A percentile compares a stretch with the other conserved stretches of the same genome.
Conservation (phyloP, 202 grass and related monocot species). For the Zizania palustris region DNA sequence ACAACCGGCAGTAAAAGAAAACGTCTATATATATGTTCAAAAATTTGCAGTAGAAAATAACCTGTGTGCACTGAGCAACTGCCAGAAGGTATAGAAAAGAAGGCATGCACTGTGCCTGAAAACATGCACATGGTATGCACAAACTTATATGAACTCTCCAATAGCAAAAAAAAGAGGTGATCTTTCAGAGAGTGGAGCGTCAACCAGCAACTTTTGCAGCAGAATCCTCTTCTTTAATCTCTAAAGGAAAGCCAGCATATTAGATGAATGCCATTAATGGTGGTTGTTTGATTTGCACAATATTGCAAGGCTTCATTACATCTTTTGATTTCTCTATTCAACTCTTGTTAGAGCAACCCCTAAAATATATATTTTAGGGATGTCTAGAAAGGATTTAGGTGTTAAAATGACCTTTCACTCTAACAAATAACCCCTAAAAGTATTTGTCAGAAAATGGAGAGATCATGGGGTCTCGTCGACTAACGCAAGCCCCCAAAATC, state of each 20-base stretch:
- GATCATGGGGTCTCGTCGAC: not conserved
- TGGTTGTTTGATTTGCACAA: not conserved
- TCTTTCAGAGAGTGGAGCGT: constrained; percentile 21
- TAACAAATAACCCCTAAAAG: too few species aligned
- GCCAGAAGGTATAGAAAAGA: constrained; percentile 22
- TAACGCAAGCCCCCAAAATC: not conserved
- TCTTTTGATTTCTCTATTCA: constrained; percentile 30
- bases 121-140: constrained; percentile 32
- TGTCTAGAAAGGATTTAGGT: too few species aligned
- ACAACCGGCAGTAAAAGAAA: too few species aligned
- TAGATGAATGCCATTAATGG: constrained; percentile 32
- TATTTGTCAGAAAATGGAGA: constrained; percentile 2
- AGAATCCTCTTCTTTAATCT: constrained; percentile 40
- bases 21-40: not conserved
- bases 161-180: constrained; percentile 9
- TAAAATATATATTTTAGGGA: too few species aligned
- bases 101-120: constrained; percentile 12
- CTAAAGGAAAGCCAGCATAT: constrained; percentile 3
- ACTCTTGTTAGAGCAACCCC: not conserved
- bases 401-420: too few species aligned
- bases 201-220: constrained; percentile 41
- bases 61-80: constrained; percentile 36
- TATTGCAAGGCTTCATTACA: constrained; percentile 10
- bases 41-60: not conserved
- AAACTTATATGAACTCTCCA: not conserved